These are phyloP conservation scores for Phytophthora hybrid DNA, from an alignment of 352 stramenopile genomes.

Conservation along the genomic window DNA sequence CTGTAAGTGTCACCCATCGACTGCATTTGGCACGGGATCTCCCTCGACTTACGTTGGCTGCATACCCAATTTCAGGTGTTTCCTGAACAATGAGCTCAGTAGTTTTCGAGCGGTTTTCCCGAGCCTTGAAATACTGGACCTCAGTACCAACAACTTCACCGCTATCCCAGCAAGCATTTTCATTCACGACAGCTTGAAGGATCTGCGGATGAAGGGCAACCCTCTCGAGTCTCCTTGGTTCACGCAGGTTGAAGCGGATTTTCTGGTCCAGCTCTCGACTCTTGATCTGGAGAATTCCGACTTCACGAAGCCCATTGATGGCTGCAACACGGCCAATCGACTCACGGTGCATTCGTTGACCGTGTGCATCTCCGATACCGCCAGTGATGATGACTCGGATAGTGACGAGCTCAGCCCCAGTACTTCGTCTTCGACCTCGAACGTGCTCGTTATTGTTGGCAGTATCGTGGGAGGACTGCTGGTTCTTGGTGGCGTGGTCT, in stretches of 20 bases:
- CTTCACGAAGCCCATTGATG: slow-evolving; percentile 36
- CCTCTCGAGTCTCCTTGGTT: slow-evolving; percentile 51
- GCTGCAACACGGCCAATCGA: slow-evolving; percentile 32
- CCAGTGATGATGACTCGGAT: slow-evolving; percentile 21
- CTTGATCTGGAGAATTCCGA: slow-evolving; percentile 47
- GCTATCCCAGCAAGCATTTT: slow-evolving; percentile 59
- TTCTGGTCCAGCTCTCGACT: slow-evolving; percentile 39
- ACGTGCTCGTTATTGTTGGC: slow-evolving; percentile 42
- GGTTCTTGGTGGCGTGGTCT: slow-evolving; percentile 33
- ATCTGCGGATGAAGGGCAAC: slow-evolving; percentile 58
- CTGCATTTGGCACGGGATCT: too few species aligned
- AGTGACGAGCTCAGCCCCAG: slow-evolving; percentile 6
- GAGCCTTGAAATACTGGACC: slow-evolving; percentile 58
- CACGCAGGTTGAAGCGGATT: slow-evolving; percentile 43
- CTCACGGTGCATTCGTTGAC: slow-evolving; percentile 38
- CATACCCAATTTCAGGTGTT: slow-evolving; percentile 32
- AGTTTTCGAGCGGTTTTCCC: slow-evolving; percentile 65
- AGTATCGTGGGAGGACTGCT: slow-evolving; percentile 48
- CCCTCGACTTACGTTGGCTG: background rate
- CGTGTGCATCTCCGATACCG: slow-evolving; percentile 40
- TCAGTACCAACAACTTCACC: slow-evolving; percentile 64
- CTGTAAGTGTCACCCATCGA: slow-evolving; percentile 43
- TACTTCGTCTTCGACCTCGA: slow-evolving; percentile 12
- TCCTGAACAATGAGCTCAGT: slow-evolving; percentile 63
- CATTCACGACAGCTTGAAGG: slow-evolving; percentile 49